Base-by-base conservation (phyloP, 2,329 filamentous ascomycete species). In the Trichophyton schoenleinii region DNA sequence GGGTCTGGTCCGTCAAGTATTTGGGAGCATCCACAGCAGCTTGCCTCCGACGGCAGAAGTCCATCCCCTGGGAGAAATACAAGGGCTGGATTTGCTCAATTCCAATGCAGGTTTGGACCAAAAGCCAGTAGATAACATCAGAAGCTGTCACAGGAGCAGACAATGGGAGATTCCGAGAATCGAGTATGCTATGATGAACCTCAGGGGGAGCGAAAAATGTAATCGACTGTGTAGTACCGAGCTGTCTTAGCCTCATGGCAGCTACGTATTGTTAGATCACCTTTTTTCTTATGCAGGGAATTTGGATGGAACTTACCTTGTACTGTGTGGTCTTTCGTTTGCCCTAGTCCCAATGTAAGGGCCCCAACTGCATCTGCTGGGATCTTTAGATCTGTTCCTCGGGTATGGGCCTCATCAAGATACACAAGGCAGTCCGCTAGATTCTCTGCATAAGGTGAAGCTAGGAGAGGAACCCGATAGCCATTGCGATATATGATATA, bases 381-480 rank as follows among this genome's bases (percentile, higher is more conserved):
- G 1, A 87, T 70, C 38, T 78, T 81, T 0, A 89, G 67, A 63
- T 89, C 85, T 0, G 79, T 87, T 0, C 87, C 85, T 62, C 86
- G 71, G 0, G 85, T 87, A 64, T 89, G 85, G 0, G 81, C 79
- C 62, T 89, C 82, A 49, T 88, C 86, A 0, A 89, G 73, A 59
- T 84, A 88, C 0, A 88, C 76, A 0, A 88, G 68, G 60, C 85
- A 88, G 0, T 65, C 64, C 11, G 82, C 80, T 0, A 85, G 70
- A 7, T 83, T 78, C 0, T 77, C 74, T 0, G 73, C 70, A 64
- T 80, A 87, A 0, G 83, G 77, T 0, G 86, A 88, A 0, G 75
- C 78, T 4, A 80, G 76, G 0, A 89, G 59, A 7, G 62, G 62
- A 11, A 59, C 58, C 49, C n/a, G 22, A 44, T 28, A 25, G 11